phyloP scores from a whole-genome alignment of 2,329 filamentous ascomycete genomes.

The Triangularia setosa region DNA sequence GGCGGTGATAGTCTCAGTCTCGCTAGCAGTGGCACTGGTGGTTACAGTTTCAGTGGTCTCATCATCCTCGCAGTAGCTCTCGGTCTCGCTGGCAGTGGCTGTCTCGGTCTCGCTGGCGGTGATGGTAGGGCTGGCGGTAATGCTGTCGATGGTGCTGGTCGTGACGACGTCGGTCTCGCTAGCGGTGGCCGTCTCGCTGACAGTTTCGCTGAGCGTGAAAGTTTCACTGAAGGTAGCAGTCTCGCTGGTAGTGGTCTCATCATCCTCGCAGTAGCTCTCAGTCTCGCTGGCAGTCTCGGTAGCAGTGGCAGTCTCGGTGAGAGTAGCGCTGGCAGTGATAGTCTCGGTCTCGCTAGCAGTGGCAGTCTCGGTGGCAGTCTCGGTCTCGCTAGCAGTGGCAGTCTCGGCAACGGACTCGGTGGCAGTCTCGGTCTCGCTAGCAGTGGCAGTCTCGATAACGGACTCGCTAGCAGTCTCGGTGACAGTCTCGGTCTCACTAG shows the following conservation, averaged over 20 bases:
- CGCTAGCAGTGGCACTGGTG: no score
- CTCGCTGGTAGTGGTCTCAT: conserved; percentile 19
- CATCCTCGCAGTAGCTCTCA: conserved; percentile 16
- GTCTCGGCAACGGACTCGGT: conserved; percentile 3
- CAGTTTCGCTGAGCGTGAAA: conserved; percentile 31
- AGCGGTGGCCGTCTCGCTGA: conserved; percentile 23
- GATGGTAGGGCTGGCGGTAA: no score
- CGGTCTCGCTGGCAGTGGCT: neutral
- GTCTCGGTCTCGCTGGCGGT: neutral
- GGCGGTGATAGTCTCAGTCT: no score
- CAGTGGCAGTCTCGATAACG: neutral
- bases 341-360: neutral
- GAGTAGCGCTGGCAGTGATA: neutral
- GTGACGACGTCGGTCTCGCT: conserved; percentile 28
- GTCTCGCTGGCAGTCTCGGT: conserved; percentile 31
- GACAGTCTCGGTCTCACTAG: neutral
- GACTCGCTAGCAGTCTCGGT: conserved; percentile 1
- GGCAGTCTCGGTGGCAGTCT: neutral
- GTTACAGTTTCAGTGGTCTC: no score
- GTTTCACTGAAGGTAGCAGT: conserved; percentile 22
- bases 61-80: no score
- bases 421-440: neutral
- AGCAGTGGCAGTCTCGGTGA: conserved; percentile 15
- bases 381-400: no score
- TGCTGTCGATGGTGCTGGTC: no score